Conservation (phyloP, 768 basidiomycete genomes). For the Asterophora lycoperdoides region DNA sequence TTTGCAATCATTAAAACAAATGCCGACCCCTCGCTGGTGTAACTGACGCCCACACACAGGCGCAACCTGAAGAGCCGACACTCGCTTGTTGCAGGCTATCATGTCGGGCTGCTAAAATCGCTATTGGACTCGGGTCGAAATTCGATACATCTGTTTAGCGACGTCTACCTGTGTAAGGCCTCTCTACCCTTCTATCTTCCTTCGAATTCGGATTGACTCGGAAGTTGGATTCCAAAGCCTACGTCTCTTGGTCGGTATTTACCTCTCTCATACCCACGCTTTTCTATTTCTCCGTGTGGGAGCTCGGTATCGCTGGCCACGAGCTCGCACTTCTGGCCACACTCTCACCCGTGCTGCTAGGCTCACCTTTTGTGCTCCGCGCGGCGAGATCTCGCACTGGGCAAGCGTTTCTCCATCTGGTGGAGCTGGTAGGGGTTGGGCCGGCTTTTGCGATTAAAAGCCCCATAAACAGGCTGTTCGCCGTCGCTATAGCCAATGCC, state of each 20-base stretch:
- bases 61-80: background rate
- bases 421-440: constrained; percentile 35
- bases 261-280: constrained; percentile 75
- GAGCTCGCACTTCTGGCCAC: constrained; percentile 72
- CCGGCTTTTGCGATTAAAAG: constrained; percentile 45
- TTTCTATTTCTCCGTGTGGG: constrained; percentile 93
- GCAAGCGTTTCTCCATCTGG: constrained; percentile 45
- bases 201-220: background rate
- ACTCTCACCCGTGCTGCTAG: constrained; percentile 64
- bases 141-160: constrained; percentile 30
- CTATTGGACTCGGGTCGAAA: too few relatives aligned
- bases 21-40: too few relatives aligned
- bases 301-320: constrained; percentile 78
- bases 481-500: constrained; percentile 52
- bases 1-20: too few relatives aligned
- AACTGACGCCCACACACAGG: too few relatives aligned
- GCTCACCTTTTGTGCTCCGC: constrained; percentile 37
- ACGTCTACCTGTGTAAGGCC: constrained; percentile 55
- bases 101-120: too few relatives aligned
- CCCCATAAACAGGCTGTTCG: constrained; percentile 51
- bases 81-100: too few relatives aligned
- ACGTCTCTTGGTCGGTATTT: constrained; percentile 78
- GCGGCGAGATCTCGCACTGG: constrained; percentile 48
- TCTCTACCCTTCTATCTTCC: background rate
- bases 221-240: constrained; percentile 41